A percentile compares a stretch with the other conserved stretches of the same genome.
Evolutionary conservation across 2,329 filamentous ascomycete species (phyloP).

Genomic region (Exophiala sideris): DNA sequence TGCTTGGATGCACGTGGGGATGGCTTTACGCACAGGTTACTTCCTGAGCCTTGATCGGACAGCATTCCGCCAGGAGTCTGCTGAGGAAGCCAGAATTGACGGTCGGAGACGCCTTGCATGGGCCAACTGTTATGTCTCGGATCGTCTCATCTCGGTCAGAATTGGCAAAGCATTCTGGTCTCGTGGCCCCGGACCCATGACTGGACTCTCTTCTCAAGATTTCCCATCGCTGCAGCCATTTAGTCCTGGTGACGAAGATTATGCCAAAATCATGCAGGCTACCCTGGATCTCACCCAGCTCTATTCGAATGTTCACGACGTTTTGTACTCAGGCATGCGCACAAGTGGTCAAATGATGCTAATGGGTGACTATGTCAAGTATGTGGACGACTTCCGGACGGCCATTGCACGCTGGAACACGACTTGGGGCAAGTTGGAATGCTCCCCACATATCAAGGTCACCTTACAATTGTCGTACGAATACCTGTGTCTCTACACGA

Average conservation of each 20-base stretch:
- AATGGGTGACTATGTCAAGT: slow-evolving; percentile 70
- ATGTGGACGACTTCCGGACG: slow-evolving; percentile 69
- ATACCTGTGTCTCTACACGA: slow-evolving; percentile 69
- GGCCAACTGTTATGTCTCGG: slow-evolving; percentile 66
- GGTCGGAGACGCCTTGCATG: slow-evolving; percentile 65
- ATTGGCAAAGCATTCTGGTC: slow-evolving; percentile 73
- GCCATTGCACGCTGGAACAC: slow-evolving; percentile 69
- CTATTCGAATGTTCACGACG: slow-evolving; percentile 71
- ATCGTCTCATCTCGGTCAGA: slow-evolving; percentile 66
- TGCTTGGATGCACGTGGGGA: slow-evolving; percentile 73
- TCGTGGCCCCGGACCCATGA: slow-evolving; percentile 65
- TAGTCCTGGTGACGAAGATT: slow-evolving; percentile 60
- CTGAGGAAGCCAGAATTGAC: slow-evolving; percentile 57
- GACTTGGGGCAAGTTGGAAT: slow-evolving; percentile 64
- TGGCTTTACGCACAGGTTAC: slow-evolving; percentile 66
- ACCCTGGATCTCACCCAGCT: slow-evolving; percentile 68
- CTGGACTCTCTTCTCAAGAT: slow-evolving; percentile 61
- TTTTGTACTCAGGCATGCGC: slow-evolving; percentile 68
- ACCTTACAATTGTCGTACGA: slow-evolving; percentile 68
- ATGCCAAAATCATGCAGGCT: slow-evolving; percentile 66
- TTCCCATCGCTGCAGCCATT: slow-evolving; percentile 64
- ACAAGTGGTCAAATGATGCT: slow-evolving; percentile 68
- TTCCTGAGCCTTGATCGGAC: slow-evolving; percentile 68
- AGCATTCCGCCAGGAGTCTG: slow-evolving; percentile 60
- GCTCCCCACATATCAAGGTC: slow-evolving; percentile 64